Percentiles rank a stretch among this genome's conserved stretches.
Conservation (phyloP, 768 basidiomycete species). For the Clathrus columnatus region DNA sequence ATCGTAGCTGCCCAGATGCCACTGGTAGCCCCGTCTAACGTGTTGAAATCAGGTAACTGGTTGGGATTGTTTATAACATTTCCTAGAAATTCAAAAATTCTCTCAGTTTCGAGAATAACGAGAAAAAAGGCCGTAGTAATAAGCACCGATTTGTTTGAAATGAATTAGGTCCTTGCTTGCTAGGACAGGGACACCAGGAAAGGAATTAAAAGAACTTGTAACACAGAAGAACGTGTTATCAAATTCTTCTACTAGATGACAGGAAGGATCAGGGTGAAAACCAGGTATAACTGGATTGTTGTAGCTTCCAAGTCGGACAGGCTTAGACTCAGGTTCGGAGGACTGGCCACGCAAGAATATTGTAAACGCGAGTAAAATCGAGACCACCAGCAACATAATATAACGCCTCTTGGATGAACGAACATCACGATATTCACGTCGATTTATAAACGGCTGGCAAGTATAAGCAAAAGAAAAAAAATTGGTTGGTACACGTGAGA, state of each 20-base stretch:
- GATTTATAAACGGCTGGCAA: not conserved
- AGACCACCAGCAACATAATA: not conserved
- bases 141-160: constrained; percentile 24
- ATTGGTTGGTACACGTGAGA: not conserved
- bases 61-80: constrained; percentile 14
- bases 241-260: constrained; percentile 18
- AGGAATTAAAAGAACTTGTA: constrained; percentile 26
- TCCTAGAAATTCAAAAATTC: constrained; percentile 7
- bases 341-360: not conserved
- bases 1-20: constrained; percentile 18
- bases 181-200: constrained; percentile 27
- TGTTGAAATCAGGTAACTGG: constrained; percentile 12
- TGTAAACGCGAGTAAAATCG: not conserved
- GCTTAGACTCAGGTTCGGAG: not conserved
- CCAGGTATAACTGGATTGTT: constrained; percentile 15
- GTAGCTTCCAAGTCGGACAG: not conserved
- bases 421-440: not conserved
- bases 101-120: not conserved
- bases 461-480: not conserved
- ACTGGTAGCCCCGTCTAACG: constrained; percentile 10
- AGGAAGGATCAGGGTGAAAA: constrained; percentile 28
- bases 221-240: constrained; percentile 27
- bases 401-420: not conserved
- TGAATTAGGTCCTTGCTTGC: constrained; percentile 24
- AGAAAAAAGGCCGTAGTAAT: too few relatives aligned